Conservation (phyloP, 768 basidiomycete genomes). For the Lactarius hatsudake region DNA sequence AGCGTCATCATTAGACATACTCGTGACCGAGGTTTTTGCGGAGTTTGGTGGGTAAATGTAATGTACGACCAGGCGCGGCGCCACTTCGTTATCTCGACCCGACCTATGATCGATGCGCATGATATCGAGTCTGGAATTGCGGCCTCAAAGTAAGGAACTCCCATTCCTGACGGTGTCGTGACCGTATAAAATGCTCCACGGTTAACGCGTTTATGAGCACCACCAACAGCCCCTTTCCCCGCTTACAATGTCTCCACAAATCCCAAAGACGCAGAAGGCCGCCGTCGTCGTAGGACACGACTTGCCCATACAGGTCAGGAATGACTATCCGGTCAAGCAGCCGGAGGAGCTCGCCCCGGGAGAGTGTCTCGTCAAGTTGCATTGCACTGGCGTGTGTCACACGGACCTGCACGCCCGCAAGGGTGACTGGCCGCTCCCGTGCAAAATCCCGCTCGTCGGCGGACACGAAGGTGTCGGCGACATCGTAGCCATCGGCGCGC, state of each 20-base stretch:
- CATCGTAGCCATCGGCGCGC: conserved; percentile 73
- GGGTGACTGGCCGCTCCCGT: conserved; percentile 79
- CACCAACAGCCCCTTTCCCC: background rate
- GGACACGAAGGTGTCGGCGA: conserved; percentile 79
- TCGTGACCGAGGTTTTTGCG: no score
- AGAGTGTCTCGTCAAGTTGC: conserved; percentile 74
- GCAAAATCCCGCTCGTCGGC: conserved; percentile 65
- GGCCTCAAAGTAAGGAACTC: background rate
- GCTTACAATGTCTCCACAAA: conserved; percentile 27
- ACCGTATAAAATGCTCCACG: conserved; percentile 6
- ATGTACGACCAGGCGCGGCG: no score
- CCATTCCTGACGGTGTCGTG: background rate
- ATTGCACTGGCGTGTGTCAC: conserved; percentile 82
- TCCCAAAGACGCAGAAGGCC: conserved; percentile 44
- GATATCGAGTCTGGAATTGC: background rate
- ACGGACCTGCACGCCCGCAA: conserved; percentile 75
- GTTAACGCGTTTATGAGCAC: background rate
- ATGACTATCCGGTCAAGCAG: conserved; percentile 55
- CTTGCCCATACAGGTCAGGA: conserved; percentile 35
- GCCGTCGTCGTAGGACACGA: conserved; percentile 38
- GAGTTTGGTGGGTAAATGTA: no score
- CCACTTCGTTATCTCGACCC: background rate
- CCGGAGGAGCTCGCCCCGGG: conserved; percentile 58
- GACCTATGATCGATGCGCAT: background rate
- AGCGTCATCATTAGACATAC: no score